Evolutionary conservation across 805 yeast genomes (phyloP), one percentile per base, ranked within the genome.

Genomic region (Candida hungchunana): DNA sequence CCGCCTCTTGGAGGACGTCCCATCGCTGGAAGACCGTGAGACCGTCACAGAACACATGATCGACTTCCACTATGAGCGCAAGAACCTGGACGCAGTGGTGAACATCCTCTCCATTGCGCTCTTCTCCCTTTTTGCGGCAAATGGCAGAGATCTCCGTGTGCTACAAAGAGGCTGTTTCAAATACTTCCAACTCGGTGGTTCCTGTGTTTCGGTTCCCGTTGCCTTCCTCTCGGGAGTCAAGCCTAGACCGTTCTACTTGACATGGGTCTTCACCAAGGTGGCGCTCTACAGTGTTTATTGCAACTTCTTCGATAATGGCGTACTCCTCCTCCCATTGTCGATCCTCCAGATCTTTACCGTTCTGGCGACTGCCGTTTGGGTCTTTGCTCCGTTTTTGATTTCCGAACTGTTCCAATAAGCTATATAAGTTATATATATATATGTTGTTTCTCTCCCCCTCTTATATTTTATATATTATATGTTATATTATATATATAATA

Each of bases 81-180:
- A 89, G 62, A 63, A 66, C 40, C 69, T 84, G 39, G 94, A 82
- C 51, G 73, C 89, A 0, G 97, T 90, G 25, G 74, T 93, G 43
- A 93, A 93, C 60, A 86, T 93, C 5, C 69, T 93, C 33, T 85
- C 97, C 4, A 79, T 90, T 48, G 97, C 98, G 0, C 70, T 93
- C 36, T 93, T 84, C 66, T 69, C 90, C 3, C 67, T 93, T 38
- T 93, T 93, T 62, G 95, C 96, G 5, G 98, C 97, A 13, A 85
- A 86, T 46, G 71, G 69, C 37, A 63, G 64, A 19, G 69, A 82
- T 40, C 69, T 93, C 47, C 63, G 63, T 44, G 72, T 83, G 22
- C 68, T 93, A 43, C 97, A 89, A 64, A 65, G 61, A 31, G 98
- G 98, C 7, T 93, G 98, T 61, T 87, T 88, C 71, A 66, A 67